Base-by-base conservation (phyloP, 495 filamentous ascomycete species). In the Hypoxylon intermedium region DNA sequence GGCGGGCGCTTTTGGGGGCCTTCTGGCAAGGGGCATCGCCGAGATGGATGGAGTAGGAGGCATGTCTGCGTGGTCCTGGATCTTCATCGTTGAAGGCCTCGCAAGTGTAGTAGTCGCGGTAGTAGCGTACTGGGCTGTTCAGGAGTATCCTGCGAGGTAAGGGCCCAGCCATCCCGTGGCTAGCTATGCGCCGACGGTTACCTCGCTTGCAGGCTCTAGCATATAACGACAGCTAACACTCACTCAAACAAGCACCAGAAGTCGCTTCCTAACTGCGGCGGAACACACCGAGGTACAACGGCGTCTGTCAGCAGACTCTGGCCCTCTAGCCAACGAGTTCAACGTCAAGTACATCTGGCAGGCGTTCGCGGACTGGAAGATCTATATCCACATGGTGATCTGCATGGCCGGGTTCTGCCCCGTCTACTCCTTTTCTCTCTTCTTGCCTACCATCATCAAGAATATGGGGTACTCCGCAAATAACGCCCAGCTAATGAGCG, bases 251-350 rank as follows among this genome's bases (percentile, higher is more conserved):
- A n/a, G n/a, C 16, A 2, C 15, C 21, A 78, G 70, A 28, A 77
- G 83, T 1, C 77, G 68, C 33, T 87, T 85, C 59, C 69, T 87
- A 15, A 78, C 67, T 5, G 40, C 68, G 1, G 65, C 75, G 9
- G 86, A 89, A 60, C 72, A 76, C 16, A 30, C 58, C 1, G 73
- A 84, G 52, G 80, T 86, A 12, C 28, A 79, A 11, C 72, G 74
- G 36, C 75, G 83, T 16, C 73, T 85, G 9, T 68, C 73, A 30
- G 69, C 67, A 4, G 83, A 85, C 47, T 75, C 85, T 57, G 87
- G 87, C 67, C 83, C 83, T 6, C 78, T 89, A 60, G 83, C 88
- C 58, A 87, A 92, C 67, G 76, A 87, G 49, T 90, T 89, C 70
- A 77, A 87, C 67, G 80, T 85, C 73, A 74, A 79, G 12, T 91